These are phyloP conservation scores for Hibiscus mutabilis DNA, from an alignment of 345 rosid genomes.

Conservation along the genomic window DNA sequence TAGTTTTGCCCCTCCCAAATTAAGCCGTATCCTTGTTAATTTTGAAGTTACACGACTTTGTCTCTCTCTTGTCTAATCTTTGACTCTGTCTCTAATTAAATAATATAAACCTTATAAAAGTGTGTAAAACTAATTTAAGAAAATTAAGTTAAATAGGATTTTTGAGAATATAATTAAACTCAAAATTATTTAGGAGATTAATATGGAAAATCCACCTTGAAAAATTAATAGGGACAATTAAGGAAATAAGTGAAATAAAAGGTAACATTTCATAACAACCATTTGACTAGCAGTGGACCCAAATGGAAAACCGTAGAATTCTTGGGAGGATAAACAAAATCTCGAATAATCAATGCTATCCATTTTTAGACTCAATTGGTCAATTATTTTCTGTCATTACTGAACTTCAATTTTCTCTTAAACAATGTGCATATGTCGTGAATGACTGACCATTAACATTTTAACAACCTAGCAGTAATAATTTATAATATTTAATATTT, in stretches of 20 bases:
- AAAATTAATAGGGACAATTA: neutral
- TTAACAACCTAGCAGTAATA: too few relatives aligned
- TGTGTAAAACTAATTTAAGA: too few relatives aligned
- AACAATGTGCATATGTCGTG: neutral
- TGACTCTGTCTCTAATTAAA: too few relatives aligned
- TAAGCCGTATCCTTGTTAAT: too few relatives aligned
- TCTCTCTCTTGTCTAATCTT: too few relatives aligned
- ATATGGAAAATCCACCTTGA: neutral
- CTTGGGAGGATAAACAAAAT: too few relatives aligned
- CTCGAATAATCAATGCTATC: neutral
- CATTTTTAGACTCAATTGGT: neutral
- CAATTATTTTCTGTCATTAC: neutral
- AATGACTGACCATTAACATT: neutral
- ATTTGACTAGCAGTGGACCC: neutral
- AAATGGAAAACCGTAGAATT: neutral
- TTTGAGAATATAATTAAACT: too few relatives aligned
- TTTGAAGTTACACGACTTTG: too few relatives aligned
- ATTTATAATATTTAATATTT: neutral
- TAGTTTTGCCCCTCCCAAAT: too few relatives aligned
- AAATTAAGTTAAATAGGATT: too few relatives aligned
- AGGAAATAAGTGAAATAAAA: neutral
- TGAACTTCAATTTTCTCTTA: neutral
- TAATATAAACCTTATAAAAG: too few relatives aligned
- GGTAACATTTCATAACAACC: neutral
- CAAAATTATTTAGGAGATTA: neutral